Evolutionary conservation across 23 red algal genomes (phyloP).

Genomic region (Cyanidiococcus yangmingshanensis): DNA sequence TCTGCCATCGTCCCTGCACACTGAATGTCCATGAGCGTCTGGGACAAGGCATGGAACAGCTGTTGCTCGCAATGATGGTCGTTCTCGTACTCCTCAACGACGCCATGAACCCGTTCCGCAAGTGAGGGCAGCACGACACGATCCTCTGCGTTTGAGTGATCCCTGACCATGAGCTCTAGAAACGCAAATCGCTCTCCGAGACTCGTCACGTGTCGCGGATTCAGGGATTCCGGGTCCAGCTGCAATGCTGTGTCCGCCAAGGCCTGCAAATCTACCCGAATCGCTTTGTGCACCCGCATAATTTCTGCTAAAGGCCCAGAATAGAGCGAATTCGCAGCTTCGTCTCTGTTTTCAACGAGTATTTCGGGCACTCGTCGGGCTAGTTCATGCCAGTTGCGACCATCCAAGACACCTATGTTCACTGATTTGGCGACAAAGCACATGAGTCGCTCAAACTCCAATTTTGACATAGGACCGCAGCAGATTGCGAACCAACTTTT

Average conservation of each 20-base stretch:
- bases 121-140: slow-evolving; percentile 65
- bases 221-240: slow-evolving; percentile 45
- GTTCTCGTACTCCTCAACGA: slow-evolving; percentile 59
- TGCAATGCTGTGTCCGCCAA: slow-evolving; percentile 34
- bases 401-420: slow-evolving; percentile 46
- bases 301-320: slow-evolving; percentile 77
- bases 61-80: slow-evolving; percentile 75
- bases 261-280: slow-evolving; percentile 75
- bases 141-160: slow-evolving; percentile 93
- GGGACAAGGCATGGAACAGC: slow-evolving; percentile 44
- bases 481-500: slow-evolving; percentile 34
- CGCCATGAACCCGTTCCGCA: slow-evolving; percentile 52
- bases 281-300: slow-evolving; percentile 91
- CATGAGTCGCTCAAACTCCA: slow-evolving; percentile 19
- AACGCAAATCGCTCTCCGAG: slow-evolving; percentile 60
- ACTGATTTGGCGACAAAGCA: slow-evolving; percentile 19
- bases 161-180: slow-evolving; percentile 69
- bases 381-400: slow-evolving; percentile 72
- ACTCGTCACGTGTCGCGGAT: slow-evolving; percentile 50
- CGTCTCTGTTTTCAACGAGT: slow-evolving; percentile 24
- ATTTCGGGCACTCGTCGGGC: slow-evolving; percentile 70
- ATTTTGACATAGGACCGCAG: slow-evolving; percentile 27
- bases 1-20: slow-evolving; percentile 47
- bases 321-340: slow-evolving; percentile 31
- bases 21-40: slow-evolving; percentile 43